Evolutionary conservation across 2,329 filamentous ascomycete genomes (phyloP), one percentile per base, ranked within the genome.

Genomic region (Fusarium falciforme): DNA sequence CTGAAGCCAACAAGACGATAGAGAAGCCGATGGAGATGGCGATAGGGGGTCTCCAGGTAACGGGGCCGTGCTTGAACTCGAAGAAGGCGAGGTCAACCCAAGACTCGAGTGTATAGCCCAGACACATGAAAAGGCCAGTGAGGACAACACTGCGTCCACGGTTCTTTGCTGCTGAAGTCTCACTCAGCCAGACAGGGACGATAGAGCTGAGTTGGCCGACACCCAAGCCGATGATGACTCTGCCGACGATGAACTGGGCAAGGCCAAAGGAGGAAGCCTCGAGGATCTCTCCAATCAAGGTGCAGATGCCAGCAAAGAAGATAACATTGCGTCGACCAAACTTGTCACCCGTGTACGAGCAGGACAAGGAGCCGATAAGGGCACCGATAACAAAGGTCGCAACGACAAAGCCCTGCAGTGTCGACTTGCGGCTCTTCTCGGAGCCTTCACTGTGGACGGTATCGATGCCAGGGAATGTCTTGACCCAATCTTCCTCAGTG

Each of bases 401-500:
- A 14, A 89, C 84, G 8, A 86, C 81, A 55, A 75, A 70, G 61
- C 79, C 79, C 75, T 88, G 86, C 17, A 85, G 84, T 1, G 84
- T 86, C 0, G 88, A 85, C 36, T 87, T 85, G 63, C 77, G 73
- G 38, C 80, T 81, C 67, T 82, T 81, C 66, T 84, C 77, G 0
- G 76, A 61, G 1, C 76, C 62, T 17, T 29, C 80, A 1, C 88
- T 89, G 67, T 89, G 79, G 80, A 91, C 89, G 74, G 86, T 89
- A 8, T 79, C 72, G 25, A 90, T 75, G 49, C 76, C 61, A 10
- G 79, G 85, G 74, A 91, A 91, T 70, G 89, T 83, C 20, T 84
- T 84, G 63, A 90, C 89, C 68, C 89, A 89, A 78, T 89, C 84
- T 25, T 83, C 82, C 6, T 94, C 87, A 1, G 91, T 92, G 66